Evolutionary conservation across 805 yeast species (phyloP), one percentile per base, ranked within the genome.

Genomic region (Scheffersomyces spartinae): DNA sequence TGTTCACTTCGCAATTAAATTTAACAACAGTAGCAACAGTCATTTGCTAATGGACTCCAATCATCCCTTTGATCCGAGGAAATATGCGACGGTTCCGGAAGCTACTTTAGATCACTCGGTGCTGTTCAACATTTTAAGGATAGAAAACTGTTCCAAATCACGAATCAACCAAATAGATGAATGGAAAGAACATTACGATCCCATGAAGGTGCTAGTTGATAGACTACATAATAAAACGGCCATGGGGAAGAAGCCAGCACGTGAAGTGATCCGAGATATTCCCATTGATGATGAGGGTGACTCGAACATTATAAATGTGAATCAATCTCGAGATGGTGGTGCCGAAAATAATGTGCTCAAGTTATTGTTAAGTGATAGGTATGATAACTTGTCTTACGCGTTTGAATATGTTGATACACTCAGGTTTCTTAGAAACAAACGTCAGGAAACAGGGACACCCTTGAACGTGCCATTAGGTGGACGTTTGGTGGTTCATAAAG

Each of bases 131-230:
- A 64, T 80, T 2, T 54, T 74, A 2, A 67, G 67, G 34, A 41
- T 76, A 1, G 62, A 61, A 36, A 74, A 77, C 47, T 53, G 69
- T 1, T 55, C 74, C 5, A 56, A 47, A 16, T 69, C 84, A 0
- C 50, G 54, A 12, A 42, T 68, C 12, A 47, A 56, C n/a, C 72
- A 69, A 34, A 39, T 74, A 3, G 88, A 78, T 33, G 66, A 61
- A 5, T 52, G 79, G 46, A 52, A 51, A 13, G 62, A 63, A 17
- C 47, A 52, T 26, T 49, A 65, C n/a, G 74, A 77, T 38, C 71
- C 74, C 2, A 71, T 68, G 33, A 61, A 57, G n/a, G 74, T 68
- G 3, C 68, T 68, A 9, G 72, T 69, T 2, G 88, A 77, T 45
- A 48, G 76, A 14, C 45, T 75, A 21, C 36, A 31, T 27, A 39